Conservation (phyloP, 495 filamentous ascomycete species). For the Penicillium cosmopolitanum region DNA sequence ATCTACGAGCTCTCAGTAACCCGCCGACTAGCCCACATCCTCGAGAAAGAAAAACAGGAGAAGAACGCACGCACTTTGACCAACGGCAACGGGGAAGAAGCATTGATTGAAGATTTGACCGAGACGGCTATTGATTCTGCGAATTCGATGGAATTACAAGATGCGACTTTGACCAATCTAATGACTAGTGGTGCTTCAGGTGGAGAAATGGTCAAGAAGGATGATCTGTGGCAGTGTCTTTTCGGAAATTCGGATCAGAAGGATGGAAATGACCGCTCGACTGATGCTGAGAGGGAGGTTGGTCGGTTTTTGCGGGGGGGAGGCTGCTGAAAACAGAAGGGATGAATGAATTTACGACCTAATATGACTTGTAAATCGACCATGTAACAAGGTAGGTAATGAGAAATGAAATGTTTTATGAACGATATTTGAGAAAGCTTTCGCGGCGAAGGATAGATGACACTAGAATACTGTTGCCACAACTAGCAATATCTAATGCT, state of each 20-base stretch:
- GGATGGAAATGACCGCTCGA: constrained; percentile 18
- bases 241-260: constrained; percentile 59
- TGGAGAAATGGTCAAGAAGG: constrained; percentile 79
- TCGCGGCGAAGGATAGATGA: too few relatives aligned
- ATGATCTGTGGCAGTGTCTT: constrained; percentile 88
- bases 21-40: constrained; percentile 76
- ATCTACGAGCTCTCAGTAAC: constrained; percentile 85
- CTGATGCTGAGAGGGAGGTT: constrained; percentile 44
- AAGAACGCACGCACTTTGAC: constrained; percentile 22
- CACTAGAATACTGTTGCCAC: too few relatives aligned
- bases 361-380: background rate
- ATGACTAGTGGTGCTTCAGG: constrained; percentile 69
- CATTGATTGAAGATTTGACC: constrained; percentile 38
- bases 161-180: constrained; percentile 65
- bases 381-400: too few relatives aligned
- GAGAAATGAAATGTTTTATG: too few relatives aligned
- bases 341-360: constrained; percentile 16
- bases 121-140: constrained; percentile 73
- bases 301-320: constrained; percentile 50
- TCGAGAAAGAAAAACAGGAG: constrained; percentile 42
- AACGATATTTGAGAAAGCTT: too few relatives aligned
- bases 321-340: constrained; percentile 49
- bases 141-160: constrained; percentile 80
- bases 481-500: too few relatives aligned
- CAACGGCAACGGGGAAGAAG: constrained; percentile 31